phyloP scores from a whole-genome alignment of 2,329 filamentous ascomycete species.

The Calonectria fujianensis region DNA sequence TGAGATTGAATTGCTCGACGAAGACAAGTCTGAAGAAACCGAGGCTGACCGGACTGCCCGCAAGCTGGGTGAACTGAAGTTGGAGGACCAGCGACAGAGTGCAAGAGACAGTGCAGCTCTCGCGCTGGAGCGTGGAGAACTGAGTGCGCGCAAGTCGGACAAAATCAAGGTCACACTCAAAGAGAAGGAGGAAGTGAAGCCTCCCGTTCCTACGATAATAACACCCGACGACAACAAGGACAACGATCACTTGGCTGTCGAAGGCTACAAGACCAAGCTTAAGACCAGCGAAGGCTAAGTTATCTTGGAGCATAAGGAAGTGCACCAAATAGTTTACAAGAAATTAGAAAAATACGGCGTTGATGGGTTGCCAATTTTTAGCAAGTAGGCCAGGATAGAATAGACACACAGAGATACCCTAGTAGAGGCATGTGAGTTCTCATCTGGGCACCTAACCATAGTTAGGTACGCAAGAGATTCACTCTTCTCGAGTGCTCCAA shows the following conservation, averaged over 20 bases:
- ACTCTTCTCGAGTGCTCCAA: slow-evolving; percentile 41
- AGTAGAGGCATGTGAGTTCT: slow-evolving; percentile 27
- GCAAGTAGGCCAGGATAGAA: slow-evolving; percentile 23
- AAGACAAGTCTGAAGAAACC: slow-evolving; percentile 73
- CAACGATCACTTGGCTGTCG: slow-evolving; percentile 67
- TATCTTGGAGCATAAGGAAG: slow-evolving; percentile 14
- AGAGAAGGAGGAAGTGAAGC: slow-evolving; percentile 68
- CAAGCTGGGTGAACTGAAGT: slow-evolving; percentile 64
- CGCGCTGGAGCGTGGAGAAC: slow-evolving; percentile 70
- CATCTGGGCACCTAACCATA: slow-evolving; percentile 6
- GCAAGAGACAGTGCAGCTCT: slow-evolving; percentile 65
- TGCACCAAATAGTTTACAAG: slow-evolving; percentile 23
- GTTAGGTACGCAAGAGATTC: slow-evolving; percentile 33
- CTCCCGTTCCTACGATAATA: slow-evolving; percentile 46
- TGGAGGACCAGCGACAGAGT: slow-evolving; percentile 66
- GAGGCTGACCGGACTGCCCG: slow-evolving; percentile 62
- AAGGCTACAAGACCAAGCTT: slow-evolving; percentile 69
- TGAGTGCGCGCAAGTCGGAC: slow-evolving; percentile 48
- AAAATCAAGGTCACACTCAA: slow-evolving; percentile 69
- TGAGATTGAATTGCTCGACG: slow-evolving; percentile 79
- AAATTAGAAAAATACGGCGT: slow-evolving; percentile 39
- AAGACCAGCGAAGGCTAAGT: slow-evolving; percentile 41
- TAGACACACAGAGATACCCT: slow-evolving; percentile 45
- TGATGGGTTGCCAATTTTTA: slow-evolving; percentile 28
- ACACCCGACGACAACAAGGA: slow-evolving; percentile 55